A percentile compares a stretch with the other conserved stretches of the same genome.
Conservation (phyloP, 202 grass and related monocot genomes). For the Eragrostis tef region DNA sequence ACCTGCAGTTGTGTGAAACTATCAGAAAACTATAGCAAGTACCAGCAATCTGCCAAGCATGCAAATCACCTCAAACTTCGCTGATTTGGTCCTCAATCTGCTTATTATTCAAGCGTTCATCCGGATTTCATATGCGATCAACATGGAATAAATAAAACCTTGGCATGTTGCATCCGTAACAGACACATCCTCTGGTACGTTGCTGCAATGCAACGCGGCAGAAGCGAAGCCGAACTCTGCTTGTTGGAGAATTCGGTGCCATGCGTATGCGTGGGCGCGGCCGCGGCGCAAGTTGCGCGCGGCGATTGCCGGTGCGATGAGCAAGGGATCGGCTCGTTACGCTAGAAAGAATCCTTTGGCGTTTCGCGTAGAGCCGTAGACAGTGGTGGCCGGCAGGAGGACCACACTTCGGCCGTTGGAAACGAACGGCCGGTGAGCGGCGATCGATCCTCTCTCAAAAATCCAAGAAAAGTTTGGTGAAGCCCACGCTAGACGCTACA, state of each 20-base stretch:
- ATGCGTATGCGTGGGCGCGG: background rate
- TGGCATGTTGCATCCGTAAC: too few species aligned
- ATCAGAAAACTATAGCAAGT: background rate
- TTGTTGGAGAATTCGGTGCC: background rate
- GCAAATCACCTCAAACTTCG: background rate
- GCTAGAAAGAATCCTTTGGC: conserved; percentile 8
- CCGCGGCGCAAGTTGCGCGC: conserved; percentile 33
- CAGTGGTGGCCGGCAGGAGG: background rate
- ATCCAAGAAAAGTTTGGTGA: background rate
- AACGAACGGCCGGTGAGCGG: conserved; percentile 16
- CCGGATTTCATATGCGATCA: background rate
- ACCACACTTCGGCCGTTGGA: background rate
- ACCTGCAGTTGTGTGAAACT: background rate
- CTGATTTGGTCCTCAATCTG: background rate
- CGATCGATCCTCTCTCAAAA: background rate
- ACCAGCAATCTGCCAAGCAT: background rate
- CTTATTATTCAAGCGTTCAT: background rate
- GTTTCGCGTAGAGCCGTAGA: background rate
- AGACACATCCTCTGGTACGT: too few species aligned
- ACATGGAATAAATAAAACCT: too few species aligned
- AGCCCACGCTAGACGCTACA: conserved; percentile 23
- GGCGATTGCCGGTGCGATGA: background rate
- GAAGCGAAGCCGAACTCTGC: background rate
- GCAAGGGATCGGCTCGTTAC: background rate
- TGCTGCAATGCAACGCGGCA: background rate